A percentile compares a stretch with the other conserved stretches of the same genome.
phyloP scores from a whole-genome alignment of 495 filamentous ascomycete species.

The Geopyxis carbonaria region DNA sequence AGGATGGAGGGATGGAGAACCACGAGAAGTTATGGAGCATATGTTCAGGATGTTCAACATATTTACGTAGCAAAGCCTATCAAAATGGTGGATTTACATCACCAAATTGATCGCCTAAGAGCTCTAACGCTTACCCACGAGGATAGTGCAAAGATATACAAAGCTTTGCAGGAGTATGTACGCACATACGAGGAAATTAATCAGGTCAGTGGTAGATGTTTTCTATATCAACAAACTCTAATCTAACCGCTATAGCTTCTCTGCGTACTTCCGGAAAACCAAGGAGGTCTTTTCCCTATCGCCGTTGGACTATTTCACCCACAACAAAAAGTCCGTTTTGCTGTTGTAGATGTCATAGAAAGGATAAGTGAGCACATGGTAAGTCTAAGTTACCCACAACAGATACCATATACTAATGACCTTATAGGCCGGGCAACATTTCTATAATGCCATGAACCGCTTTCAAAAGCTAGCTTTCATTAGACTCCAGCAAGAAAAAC shows the following conservation, averaged over 20 bases:
- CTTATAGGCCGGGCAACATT: conserved; percentile 58
- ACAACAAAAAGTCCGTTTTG: conserved; percentile 55
- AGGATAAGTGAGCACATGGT: conserved; percentile 62
- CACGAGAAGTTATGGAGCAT: conserved; percentile 86
- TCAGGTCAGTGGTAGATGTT: conserved; percentile 34
- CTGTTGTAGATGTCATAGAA: conserved; percentile 63
- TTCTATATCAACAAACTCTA: not conserved
- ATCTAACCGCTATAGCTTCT: conserved; percentile 27
- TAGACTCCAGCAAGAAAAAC: conserved; percentile 47
- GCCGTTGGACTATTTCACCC: conserved; percentile 90
- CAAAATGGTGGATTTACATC: conserved; percentile 66
- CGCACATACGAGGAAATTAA: conserved; percentile 76
- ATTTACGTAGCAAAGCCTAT: conserved; percentile 54
- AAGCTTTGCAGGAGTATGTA: conserved; percentile 57
- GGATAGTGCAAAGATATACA: conserved; percentile 62
- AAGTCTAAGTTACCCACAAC: conserved; percentile 1
- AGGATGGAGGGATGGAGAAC: conserved; percentile 92
- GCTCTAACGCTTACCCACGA: conserved; percentile 52
- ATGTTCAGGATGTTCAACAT: conserved; percentile 53
- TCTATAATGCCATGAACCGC: conserved; percentile 70
- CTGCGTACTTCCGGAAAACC: conserved; percentile 66
- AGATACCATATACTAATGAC: not conserved
- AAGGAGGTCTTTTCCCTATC: conserved; percentile 82
- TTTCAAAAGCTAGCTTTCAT: conserved; percentile 73
- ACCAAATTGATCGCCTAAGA: conserved; percentile 81